Evolutionary conservation across 345 rosid species (phyloP), one percentile per base, ranked within the genome.

Genomic region (Gossypium turneri): DNA sequence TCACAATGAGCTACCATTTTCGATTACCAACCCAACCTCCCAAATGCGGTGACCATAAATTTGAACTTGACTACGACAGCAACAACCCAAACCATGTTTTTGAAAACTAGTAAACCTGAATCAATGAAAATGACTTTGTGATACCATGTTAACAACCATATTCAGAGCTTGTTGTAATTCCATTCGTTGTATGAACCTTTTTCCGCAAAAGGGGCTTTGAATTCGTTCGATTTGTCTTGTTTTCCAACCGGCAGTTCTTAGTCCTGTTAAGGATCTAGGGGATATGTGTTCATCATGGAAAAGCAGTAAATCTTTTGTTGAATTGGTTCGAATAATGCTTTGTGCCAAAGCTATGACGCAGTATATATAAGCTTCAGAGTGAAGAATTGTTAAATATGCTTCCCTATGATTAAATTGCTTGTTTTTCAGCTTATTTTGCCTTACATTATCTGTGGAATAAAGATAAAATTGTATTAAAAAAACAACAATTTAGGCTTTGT

Each of bases 321-420:
- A 88, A 76, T 84, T 82, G 16, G 86, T 83, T 44, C 78, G 89
- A 10, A 75, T 78, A 59, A 95, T 89, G 80, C 98, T 95, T 48
- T 87, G 95, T 3, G 89, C 99, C 69, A 95, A 77, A 13, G 98
- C 87, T 29, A 92, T 93, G 43, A 98, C 98, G 1, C 97, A 97
- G 25, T 94, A 92, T 0, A 95, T 94, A 72, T 92, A 94, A 29
- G 86, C 84, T 68, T 92, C 97, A 0, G 97, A 91, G 71, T 92
- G 98, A 48, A 95, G 91, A 13, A 95, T 80, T 6, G 97, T 91
- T 29, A 80, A 96, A 38, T 91, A 92, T 15, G 97, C 98, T 7
- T 85, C 83, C 2, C 73, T 83, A 43, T 43, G 68, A 2, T 61
- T 50, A 67, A 69, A 8, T 4, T 20, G 20, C 16, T 38, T 71